Evolutionary conservation across 1,139 yeast species (phyloP).

Genomic region (Candida tetrigidarum): DNA sequence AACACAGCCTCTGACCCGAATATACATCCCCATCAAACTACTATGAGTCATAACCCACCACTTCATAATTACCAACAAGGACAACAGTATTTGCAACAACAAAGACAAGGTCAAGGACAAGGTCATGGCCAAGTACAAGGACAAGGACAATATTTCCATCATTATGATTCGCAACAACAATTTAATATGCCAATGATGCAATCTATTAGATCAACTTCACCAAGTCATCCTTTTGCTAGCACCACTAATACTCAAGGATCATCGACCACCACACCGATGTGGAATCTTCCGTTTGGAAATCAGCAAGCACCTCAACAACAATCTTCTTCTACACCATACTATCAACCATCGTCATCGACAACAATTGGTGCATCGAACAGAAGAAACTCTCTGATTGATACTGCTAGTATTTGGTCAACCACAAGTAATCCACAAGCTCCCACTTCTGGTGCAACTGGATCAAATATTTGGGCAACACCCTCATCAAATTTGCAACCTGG

Average conservation of each 20-base stretch:
- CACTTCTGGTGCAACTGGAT: background rate
- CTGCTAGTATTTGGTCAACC: conserved; percentile 13
- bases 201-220: background rate
- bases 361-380: conserved; percentile 3
- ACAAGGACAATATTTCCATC: conserved; percentile 1
- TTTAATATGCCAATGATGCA: conserved; percentile 2
- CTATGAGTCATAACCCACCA: background rate
- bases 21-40: background rate
- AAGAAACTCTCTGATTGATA: conserved; percentile 13
- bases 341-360: conserved; percentile 3
- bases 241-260: background rate
- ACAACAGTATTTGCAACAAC: conserved; percentile 5
- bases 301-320: no score
- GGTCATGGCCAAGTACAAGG: background rate
- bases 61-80: conserved; percentile 1
- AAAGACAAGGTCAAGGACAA: conserved; percentile 8
- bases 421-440: background rate
- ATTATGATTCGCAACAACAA: conserved; percentile 1
- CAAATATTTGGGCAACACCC: conserved; percentile 10
- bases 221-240: conserved; percentile 2
- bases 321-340: conserved; percentile 1
- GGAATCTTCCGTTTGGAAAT: conserved; percentile 4
- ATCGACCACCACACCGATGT: conserved; percentile 1
- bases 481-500: conserved; percentile 1
- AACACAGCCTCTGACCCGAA: conserved; percentile 1